Percentiles rank a stretch among this genome's conserved stretches.
phyloP scores from a whole-genome alignment of 352 stramenopile genomes.

The Pythium plurisporium region DNA sequence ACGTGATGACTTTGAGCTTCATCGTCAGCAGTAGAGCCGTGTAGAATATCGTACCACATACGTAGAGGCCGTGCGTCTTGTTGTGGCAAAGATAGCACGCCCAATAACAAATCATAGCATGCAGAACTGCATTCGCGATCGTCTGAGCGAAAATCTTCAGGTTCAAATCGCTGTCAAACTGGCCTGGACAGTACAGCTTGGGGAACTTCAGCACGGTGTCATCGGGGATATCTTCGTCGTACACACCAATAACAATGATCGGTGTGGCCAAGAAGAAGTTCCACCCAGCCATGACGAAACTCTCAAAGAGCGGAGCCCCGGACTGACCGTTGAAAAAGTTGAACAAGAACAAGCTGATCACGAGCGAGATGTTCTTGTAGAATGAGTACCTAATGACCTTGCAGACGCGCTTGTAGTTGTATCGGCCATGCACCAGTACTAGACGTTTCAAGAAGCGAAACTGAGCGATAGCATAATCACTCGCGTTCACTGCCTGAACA shows the following conservation, averaged over 20 bases:
- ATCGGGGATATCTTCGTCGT: conserved; percentile 63
- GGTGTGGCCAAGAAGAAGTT: conserved; percentile 90
- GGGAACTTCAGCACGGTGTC: conserved; percentile 43
- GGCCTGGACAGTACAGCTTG: conserved; percentile 45
- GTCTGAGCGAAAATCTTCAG: conserved; percentile 44
- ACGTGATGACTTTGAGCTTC: conserved; percentile 65
- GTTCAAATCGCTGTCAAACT: conserved; percentile 61
- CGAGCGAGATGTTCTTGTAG: conserved; percentile 98
- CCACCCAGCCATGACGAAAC: conserved; percentile 70
- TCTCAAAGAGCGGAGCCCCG: conserved; percentile 74
- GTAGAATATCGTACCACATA: conserved; percentile 65
- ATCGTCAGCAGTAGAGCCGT: conserved; percentile 57
- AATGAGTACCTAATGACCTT: conserved; percentile 96
- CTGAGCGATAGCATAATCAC: conserved; percentile 78
- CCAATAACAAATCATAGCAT: conserved; percentile 58
- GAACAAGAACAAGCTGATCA: conserved; percentile 90
- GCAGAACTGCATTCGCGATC: conserved; percentile 45
- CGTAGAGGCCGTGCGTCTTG: conserved; percentile 35
- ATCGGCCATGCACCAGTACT: conserved; percentile 83
- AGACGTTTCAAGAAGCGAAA: conserved; percentile 82
- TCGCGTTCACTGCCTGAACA: conserved; percentile 92
- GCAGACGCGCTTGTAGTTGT: conserved; percentile 95
- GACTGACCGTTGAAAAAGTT: conserved; percentile 93
- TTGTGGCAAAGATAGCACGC: conserved; percentile 40
- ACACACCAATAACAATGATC: conserved; percentile 80